phyloP scores from a whole-genome alignment of 2,329 filamentous ascomycete species.

The Basipetospora chlamydospora region DNA sequence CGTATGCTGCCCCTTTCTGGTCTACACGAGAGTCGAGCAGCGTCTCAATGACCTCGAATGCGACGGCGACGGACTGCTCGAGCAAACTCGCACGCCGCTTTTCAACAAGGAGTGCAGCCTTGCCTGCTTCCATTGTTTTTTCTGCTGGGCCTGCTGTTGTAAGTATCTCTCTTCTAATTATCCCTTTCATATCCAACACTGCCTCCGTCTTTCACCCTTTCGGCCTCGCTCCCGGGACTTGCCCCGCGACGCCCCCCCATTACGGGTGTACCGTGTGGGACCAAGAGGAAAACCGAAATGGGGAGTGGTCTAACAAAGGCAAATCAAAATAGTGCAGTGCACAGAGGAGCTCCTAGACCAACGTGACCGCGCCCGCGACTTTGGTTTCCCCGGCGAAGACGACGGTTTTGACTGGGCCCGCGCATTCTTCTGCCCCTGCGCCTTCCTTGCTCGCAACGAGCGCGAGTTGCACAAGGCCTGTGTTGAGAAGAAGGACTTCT shows the following conservation, averaged over 20 bases:
- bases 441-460: constrained; percentile 2
- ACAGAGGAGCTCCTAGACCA: constrained; percentile 1
- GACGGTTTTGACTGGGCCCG: not conserved
- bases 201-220: no score
- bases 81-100: not conserved
- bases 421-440: not conserved
- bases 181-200: no score
- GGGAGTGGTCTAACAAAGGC: not conserved
- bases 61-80: not conserved
- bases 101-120: not conserved
- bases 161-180: not conserved
- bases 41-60: constrained; percentile 3
- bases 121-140: not conserved
- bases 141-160: constrained; percentile 3
- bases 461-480: not conserved
- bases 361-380: constrained; percentile 2
- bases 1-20: not conserved
- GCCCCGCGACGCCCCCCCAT: no score
- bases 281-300: not conserved
- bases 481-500: no score
- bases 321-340: not conserved
- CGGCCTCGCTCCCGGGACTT: no score
- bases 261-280: no score
- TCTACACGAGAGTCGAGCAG: constrained; percentile 3
- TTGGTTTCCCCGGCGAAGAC: not conserved